Evolutionary conservation across 768 basidiomycete species (phyloP).

Genomic region (Suillus subaureus): DNA sequence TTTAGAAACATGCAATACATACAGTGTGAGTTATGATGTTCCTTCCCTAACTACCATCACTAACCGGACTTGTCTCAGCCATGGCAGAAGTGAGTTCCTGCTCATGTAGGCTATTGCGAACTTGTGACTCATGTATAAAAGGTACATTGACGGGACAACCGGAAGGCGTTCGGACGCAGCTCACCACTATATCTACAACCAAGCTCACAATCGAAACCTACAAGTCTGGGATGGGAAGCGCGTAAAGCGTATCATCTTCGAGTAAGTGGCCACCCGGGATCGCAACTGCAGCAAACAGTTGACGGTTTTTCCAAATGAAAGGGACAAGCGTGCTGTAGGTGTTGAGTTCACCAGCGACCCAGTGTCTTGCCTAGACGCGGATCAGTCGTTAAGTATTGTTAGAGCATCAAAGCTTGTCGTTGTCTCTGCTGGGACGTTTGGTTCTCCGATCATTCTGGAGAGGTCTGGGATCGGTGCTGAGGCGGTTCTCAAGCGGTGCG

Average conservation of each 20-base stretch:
- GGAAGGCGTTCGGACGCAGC: slow-evolving; percentile 61
- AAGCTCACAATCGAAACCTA: not conserved
- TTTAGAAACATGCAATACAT: not conserved
- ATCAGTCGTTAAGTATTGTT: slow-evolving; percentile 27
- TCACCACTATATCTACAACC: not conserved
- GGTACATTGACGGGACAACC: slow-evolving; percentile 54
- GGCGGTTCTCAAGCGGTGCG: not conserved
- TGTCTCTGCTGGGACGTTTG: slow-evolving; percentile 54
- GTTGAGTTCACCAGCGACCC: slow-evolving; percentile 50
- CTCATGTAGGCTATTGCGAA: no score
- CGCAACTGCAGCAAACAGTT: not conserved
- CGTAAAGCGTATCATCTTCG: not conserved
- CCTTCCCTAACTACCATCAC: not conserved
- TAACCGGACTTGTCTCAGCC: slow-evolving; percentile 33
- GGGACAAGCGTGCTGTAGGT: not conserved
- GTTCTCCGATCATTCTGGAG: slow-evolving; percentile 57
- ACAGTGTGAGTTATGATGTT: not conserved
- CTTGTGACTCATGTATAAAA: slow-evolving; percentile 21
- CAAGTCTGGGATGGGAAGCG: not conserved
- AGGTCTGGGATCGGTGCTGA: slow-evolving; percentile 47
- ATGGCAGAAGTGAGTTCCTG: slow-evolving; percentile 51
- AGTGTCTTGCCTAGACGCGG: slow-evolving; percentile 21
- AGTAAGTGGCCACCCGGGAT: not conserved
- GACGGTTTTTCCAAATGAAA: not conserved
- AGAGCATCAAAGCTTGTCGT: slow-evolving; percentile 48